Conservation (phyloP, 208 protist genomes). For the Giardia duodenalis region DNA sequence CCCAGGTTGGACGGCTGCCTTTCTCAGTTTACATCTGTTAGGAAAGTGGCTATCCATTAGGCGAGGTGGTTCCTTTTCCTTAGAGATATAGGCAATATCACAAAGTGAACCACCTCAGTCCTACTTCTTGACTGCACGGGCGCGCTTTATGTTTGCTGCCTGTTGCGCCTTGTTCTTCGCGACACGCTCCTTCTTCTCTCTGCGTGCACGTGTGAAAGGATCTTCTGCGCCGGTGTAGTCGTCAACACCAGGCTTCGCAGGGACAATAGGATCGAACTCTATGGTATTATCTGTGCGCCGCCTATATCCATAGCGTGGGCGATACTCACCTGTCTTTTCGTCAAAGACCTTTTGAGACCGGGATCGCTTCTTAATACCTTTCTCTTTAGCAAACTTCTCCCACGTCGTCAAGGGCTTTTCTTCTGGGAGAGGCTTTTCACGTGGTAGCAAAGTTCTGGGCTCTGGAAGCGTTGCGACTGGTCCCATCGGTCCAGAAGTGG, state of each 20-base stretch:
- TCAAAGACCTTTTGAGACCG: not conserved
- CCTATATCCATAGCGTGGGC: not conserved
- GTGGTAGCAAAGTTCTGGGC: not conserved
- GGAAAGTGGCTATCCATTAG: too few relatives aligned
- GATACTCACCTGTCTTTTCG: not conserved
- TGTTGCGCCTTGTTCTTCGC: slow-evolving; percentile 18
- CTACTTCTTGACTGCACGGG: too few relatives aligned
- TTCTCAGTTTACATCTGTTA: too few relatives aligned
- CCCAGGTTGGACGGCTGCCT: too few relatives aligned
- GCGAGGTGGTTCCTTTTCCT: too few relatives aligned
- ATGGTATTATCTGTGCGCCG: slow-evolving; percentile 16
- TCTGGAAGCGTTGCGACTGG: not conserved
- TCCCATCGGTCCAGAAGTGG: not conserved
- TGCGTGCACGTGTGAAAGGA: not conserved
- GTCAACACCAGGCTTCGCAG: slow-evolving; percentile 7
- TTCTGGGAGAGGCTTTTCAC: not conserved
- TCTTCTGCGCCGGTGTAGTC: not conserved
- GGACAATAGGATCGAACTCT: slow-evolving; percentile 6
- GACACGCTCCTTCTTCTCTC: not conserved
- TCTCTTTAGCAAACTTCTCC: slow-evolving; percentile 20
- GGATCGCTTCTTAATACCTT: not conserved
- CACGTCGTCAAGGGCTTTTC: not conserved
- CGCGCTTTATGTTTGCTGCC: not conserved
- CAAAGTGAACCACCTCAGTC: too few relatives aligned
- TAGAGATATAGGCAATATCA: too few relatives aligned